Evolutionary conservation across 1,284 basidiomycete species (phyloP).

Genomic region (Phlebopus sp.): DNA sequence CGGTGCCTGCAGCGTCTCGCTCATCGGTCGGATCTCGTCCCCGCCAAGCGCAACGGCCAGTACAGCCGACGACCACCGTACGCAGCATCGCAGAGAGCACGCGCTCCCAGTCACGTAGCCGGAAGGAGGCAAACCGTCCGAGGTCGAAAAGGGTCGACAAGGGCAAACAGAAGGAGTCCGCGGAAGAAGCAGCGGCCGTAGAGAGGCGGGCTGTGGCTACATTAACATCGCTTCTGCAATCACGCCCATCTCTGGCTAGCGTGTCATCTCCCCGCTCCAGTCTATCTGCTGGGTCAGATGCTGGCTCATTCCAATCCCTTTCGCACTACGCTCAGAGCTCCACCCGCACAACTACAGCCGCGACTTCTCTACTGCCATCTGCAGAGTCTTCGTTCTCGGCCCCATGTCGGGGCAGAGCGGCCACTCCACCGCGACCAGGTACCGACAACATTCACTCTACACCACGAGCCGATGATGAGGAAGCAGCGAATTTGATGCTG

Average conservation of each 20-base stretch:
- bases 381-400: slow-evolving; percentile 31
- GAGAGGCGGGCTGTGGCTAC: slow-evolving; percentile 81
- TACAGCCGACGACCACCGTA: slow-evolving; percentile 9
- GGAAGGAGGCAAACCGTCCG: slow-evolving; percentile 22
- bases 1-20: slow-evolving; percentile 51
- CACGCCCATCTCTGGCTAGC: slow-evolving; percentile 56
- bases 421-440: slow-evolving; percentile 28
- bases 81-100: slow-evolving; percentile 45
- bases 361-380: slow-evolving; percentile 30
- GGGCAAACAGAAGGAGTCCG: slow-evolving; percentile 48
- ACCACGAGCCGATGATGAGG: slow-evolving; percentile 50
- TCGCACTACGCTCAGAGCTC: slow-evolving; percentile 65
- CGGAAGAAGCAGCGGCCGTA: slow-evolving; percentile 44
- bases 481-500: slow-evolving; percentile 77
- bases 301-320: slow-evolving; percentile 53
- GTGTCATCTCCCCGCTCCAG: slow-evolving; percentile 66
- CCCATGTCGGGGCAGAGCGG: slow-evolving; percentile 16
- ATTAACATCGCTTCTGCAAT: slow-evolving; percentile 65
- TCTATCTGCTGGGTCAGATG: slow-evolving; percentile 52
- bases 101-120: slow-evolving; percentile 37
- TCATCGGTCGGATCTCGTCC: slow-evolving; percentile 30
- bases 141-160: slow-evolving; percentile 36
- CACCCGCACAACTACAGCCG: slow-evolving; percentile 41
- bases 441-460: slow-evolving; percentile 24
- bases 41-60: slow-evolving; percentile 19